Evolutionary conservation across 1,284 basidiomycete species (phyloP).

Genomic region (Cutaneotrichosporon dermatis): DNA sequence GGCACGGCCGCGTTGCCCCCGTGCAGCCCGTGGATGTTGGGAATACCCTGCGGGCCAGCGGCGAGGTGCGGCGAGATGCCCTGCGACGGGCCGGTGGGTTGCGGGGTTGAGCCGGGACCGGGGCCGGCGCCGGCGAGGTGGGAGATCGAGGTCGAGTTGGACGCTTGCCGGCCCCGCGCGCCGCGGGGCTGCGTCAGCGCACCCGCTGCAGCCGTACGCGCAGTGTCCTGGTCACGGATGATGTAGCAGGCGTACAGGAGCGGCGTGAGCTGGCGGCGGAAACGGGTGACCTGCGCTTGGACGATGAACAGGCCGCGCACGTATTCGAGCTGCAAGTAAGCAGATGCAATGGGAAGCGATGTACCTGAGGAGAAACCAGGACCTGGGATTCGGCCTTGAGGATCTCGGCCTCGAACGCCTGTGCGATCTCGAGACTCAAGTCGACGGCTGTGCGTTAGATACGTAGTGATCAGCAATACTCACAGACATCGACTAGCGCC

Average conservation of each 20-base stretch:
- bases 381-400: constrained; percentile 46
- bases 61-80: constrained; percentile 4
- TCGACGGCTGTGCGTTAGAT: constrained; percentile 33
- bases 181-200: constrained; percentile 7
- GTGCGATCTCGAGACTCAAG: constrained; percentile 42
- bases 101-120: not conserved
- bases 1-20: not conserved
- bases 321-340: constrained; percentile 35
- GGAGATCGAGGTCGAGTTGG: not conserved
- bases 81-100: not conserved
- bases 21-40: constrained; percentile 3
- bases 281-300: constrained; percentile 47
- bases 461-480: constrained; percentile 12
- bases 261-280: constrained; percentile 42
- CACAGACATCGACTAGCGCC: constrained; percentile 45
- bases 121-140: not conserved
- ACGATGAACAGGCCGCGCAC: constrained; percentile 48
- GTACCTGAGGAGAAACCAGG: constrained; percentile 35
- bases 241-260: constrained; percentile 44
- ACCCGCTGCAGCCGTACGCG: constrained; percentile 37
- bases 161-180: not conserved
- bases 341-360: too few relatives aligned
- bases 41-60: not conserved
- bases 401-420: constrained; percentile 48
- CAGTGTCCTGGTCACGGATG: constrained; percentile 45